Evolutionary conservation across 768 basidiomycete genomes (phyloP).

Genomic region (Serendipita sp.): DNA sequence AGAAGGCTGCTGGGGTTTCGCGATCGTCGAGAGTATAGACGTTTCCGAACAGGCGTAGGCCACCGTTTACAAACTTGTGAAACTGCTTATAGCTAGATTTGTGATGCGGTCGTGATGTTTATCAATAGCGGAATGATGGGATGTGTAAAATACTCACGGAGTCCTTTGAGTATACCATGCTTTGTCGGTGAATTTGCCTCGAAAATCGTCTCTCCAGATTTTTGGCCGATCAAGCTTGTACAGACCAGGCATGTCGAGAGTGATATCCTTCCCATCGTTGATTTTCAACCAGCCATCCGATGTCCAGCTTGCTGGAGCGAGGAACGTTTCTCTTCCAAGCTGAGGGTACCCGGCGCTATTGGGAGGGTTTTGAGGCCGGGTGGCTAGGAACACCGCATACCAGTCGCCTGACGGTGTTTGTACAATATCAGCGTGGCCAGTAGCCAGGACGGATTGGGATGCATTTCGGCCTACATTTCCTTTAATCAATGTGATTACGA

Average conservation of each 20-base stretch:
- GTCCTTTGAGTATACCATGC: background rate
- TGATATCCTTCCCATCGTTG: constrained; percentile 1
- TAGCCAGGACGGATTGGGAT: background rate
- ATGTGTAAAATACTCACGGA: background rate
- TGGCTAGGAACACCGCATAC: constrained; percentile 2
- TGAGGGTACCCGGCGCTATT: background rate
- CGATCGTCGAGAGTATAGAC: background rate
- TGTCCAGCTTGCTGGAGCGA: constrained; percentile 2
- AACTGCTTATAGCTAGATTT: background rate
- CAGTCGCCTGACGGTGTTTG: constrained; percentile 3
- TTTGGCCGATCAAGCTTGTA: background rate
- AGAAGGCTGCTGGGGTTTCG: background rate
- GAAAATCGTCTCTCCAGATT: background rate
- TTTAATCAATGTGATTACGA: no score
- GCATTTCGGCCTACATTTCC: background rate
- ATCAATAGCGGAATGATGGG: background rate
- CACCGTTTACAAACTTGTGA: background rate
- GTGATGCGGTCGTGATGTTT: background rate
- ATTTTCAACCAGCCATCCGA: constrained; percentile 1
- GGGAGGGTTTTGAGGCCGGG: background rate
- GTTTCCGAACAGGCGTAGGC: background rate
- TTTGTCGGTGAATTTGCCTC: background rate
- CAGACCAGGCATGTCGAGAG: background rate
- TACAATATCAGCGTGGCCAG: constrained; percentile 5
- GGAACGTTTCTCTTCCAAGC: constrained; percentile 4